phyloP scores from a whole-genome alignment of 2,329 filamentous ascomycete genomes.

The Trichoderma harzianum region DNA sequence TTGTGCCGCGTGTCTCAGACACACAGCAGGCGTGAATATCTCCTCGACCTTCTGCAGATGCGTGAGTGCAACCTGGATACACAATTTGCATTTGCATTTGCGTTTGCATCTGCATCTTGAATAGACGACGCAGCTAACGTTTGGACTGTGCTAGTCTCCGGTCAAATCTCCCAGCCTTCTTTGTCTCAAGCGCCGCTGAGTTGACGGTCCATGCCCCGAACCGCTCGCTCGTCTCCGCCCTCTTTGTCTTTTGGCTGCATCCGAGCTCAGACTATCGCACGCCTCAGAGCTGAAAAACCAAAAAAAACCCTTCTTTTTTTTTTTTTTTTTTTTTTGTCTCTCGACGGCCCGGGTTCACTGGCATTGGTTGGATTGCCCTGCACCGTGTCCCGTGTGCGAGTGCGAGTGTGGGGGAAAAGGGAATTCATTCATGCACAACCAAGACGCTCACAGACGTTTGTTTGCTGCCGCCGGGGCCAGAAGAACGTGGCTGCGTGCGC shows the following conservation, averaged over 20 bases:
- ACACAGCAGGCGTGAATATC: background rate
- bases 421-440: background rate
- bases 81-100: background rate
- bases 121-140: conserved; percentile 5
- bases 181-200: background rate
- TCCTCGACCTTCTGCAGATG: background rate
- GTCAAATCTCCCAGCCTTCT: conserved; percentile 1
- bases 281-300: background rate
- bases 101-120: background rate
- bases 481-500: conserved; percentile 8
- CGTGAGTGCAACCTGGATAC: background rate
- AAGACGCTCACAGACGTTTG: background rate
- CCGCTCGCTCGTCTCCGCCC: background rate
- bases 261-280: background rate
- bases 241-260: background rate
- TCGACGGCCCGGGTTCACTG: background rate
- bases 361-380: background rate
- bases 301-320: background rate
- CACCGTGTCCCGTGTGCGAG: background rate
- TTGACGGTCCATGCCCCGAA: background rate
- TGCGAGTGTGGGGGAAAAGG: conserved; percentile 1
- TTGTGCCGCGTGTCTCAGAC: background rate
- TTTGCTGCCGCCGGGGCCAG: conserved; percentile 5
- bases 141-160: background rate
- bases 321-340: background rate